Conservation (phyloP, 352 stramenopile species). For the Pythium grandisporangium region DNA sequence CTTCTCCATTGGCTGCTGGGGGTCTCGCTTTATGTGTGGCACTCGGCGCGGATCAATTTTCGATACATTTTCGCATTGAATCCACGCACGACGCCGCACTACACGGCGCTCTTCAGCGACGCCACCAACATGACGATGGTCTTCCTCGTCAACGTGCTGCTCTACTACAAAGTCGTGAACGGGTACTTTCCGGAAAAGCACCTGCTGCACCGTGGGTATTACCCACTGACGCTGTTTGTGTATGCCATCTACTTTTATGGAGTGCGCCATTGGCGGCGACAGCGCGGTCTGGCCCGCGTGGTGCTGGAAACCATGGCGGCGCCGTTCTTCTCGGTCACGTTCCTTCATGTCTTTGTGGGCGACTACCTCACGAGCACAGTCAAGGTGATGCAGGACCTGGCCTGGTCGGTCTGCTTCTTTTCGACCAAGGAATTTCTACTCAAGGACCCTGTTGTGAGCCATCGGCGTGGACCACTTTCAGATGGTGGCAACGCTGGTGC, state of each 20-base stretch:
- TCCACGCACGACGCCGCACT: conserved; percentile 61
- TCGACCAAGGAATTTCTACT: conserved; percentile 89
- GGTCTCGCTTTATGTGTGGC: conserved; percentile 89
- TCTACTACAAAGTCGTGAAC: conserved; percentile 97
- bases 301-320: conserved; percentile 87
- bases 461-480: no score
- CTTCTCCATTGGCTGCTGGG: conserved; percentile 95
- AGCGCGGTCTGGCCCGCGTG: conserved; percentile 80
- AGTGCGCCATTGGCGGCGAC: conserved; percentile 76
- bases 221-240: conserved; percentile 88
- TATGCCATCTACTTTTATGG: conserved; percentile 93
- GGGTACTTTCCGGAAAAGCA: conserved; percentile 78
- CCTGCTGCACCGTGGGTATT: conserved; percentile 81
- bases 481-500: not conserved
- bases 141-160: conserved; percentile 90
- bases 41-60: conserved; percentile 71
- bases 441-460: conserved; percentile 36
- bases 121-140: conserved; percentile 95
- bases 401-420: conserved; percentile 95
- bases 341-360: conserved; percentile 91
- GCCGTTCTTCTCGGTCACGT: conserved; percentile 89
- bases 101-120: conserved; percentile 92
- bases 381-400: conserved; percentile 80
- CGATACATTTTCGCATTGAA: conserved; percentile 91
- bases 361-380: conserved; percentile 82